phyloP scores from a whole-genome alignment of 176 grass and related monocot genomes.

The Paspalum notatum region DNA sequence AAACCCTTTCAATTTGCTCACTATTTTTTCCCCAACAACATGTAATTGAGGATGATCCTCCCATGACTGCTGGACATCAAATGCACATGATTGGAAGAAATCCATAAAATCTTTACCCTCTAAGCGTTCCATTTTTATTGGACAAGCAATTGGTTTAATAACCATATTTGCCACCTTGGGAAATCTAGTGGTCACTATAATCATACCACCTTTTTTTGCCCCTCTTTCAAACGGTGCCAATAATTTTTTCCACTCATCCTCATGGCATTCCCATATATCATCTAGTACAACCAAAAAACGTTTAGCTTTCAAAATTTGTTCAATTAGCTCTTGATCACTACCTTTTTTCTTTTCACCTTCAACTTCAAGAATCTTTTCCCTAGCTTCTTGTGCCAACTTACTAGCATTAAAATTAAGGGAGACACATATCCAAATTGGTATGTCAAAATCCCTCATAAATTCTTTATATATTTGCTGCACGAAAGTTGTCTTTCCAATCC shows the following conservation, averaged over 20 bases:
- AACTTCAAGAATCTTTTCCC: neutral
- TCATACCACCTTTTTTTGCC: neutral
- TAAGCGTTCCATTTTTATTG: neutral
- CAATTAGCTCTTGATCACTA: neutral
- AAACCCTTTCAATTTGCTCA: neutral
- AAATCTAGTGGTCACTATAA: slow-evolving; percentile 31
- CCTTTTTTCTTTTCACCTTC: neutral
- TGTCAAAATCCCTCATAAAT: neutral
- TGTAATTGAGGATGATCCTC: neutral
- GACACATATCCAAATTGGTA: slow-evolving; percentile 39
- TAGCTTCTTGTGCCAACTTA: neutral
- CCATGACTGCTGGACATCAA: neutral
- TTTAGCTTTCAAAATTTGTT: slow-evolving; percentile 6
- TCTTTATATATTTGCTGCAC: slow-evolving; percentile 31
- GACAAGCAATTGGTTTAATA: fast-evolving
- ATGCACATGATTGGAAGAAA: slow-evolving; percentile 17
- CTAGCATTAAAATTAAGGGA: slow-evolving; percentile 31
- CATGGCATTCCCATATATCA: slow-evolving; percentile 11
- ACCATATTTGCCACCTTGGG: neutral
- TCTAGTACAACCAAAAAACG: slow-evolving; percentile 37
- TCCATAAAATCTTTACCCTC: neutral
- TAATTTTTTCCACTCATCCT: slow-evolving; percentile 26
- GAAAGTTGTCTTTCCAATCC: slow-evolving; percentile 59
- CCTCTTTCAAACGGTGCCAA: neutral
- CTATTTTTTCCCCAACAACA: neutral